Base-by-base conservation (phyloP, 2,329 filamentous ascomycete species). In the Fusarium fracticaudum region DNA sequence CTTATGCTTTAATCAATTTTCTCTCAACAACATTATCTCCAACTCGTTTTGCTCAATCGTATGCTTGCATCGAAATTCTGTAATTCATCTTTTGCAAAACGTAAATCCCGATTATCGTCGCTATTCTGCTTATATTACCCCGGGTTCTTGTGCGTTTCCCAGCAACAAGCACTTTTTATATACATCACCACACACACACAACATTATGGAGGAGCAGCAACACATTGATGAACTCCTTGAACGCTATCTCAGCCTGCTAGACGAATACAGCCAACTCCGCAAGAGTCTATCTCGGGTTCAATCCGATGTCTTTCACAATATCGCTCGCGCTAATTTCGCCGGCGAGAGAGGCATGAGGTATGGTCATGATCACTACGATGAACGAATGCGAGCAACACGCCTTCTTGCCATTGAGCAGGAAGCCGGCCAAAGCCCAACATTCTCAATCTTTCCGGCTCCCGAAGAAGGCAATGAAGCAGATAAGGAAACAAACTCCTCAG, bases 311-410 rank as follows among this genome's bases (percentile, higher is more conserved):
- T 89, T 86, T 78, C 87, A 88, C 64, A 83, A 85, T 73, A 85
- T 95, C 45, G 91, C 93, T n/a, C 89, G 93, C 65, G 93, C 93
- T 70, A 94, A 95, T 83, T 95, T 94, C 82, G 85, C 89, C 35
- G 90, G 89, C n/a, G 86, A 90, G 78, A 85, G 89, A 18, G 88
- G 91, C 38, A 80, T 90, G 70, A 86, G 90, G 47, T 95, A 92
- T 79, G 93, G 92, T 7, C 87, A 86, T 72, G 91, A 94, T 76
- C 88, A 89, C 78, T 96, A 93, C 79, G 92, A 95, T 80, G 88
- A 90, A 73, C 88, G 93, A 53, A 94, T 94, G 90, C 90, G 90
- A 79, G 91, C 92, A 7, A 82, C 81, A 29, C 83, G 88, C 60
- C 81, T 82, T 61, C 75, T 91, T 37, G 57, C 54, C 14, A 76